Evolutionary conservation across 306 rosid genomes (phyloP).

Genomic region (Castanea sativa): DNA sequence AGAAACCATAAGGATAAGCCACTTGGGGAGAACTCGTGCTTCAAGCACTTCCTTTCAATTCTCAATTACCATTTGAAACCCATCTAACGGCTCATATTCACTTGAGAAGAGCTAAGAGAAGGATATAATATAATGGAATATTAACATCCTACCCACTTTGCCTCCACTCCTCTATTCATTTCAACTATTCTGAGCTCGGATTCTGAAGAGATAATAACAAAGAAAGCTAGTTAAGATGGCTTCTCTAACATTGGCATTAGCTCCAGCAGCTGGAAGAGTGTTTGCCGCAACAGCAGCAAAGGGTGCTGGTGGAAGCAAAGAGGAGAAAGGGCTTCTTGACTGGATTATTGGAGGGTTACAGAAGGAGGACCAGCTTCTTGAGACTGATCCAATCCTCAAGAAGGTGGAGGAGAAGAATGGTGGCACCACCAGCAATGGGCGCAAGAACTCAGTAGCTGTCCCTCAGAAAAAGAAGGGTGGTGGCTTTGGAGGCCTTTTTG

Average conservation of each 20-base stretch:
- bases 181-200: background rate
- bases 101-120: constrained; percentile 6
- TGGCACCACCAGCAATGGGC: constrained; percentile 20
- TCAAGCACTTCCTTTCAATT: constrained; percentile 22
- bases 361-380: constrained; percentile 72
- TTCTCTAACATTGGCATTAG: constrained; percentile 60
- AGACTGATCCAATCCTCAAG: constrained; percentile 77
- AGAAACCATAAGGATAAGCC: constrained; percentile 52
- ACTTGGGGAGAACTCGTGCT: constrained; percentile 65
- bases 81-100: constrained; percentile 38
- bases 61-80: constrained; percentile 12
- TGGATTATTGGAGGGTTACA: constrained; percentile 70
- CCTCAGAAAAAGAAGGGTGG: constrained; percentile 78
- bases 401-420: constrained; percentile 69
- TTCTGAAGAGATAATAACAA: background rate
- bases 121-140: constrained; percentile 7
- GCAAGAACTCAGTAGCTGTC: constrained; percentile 51
- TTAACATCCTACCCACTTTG: constrained; percentile 22
- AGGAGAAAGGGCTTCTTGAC: constrained; percentile 67
- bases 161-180: constrained; percentile 6
- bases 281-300: constrained; percentile 62
- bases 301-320: constrained; percentile 52
- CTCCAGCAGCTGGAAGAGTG: constrained; percentile 46
- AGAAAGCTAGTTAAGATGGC: constrained; percentile 43
- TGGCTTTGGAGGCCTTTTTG: constrained; percentile 80